Evolutionary conservation across 1,284 basidiomycete genomes (phyloP), one percentile per base, ranked within the genome.

Genomic region (Hypsizygus ulmarius): DNA sequence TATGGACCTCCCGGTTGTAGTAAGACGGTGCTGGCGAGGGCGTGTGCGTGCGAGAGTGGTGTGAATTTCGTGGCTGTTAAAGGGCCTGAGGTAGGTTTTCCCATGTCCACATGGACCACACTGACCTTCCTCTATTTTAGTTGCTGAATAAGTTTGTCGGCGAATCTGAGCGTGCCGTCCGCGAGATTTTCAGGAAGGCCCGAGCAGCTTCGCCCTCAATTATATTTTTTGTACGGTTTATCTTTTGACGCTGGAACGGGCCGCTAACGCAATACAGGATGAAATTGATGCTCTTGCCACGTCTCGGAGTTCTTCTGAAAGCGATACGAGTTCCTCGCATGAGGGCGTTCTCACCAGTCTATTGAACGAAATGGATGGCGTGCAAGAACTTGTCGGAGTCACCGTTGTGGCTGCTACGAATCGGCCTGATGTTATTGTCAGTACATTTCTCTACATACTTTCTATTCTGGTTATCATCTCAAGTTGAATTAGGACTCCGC

Each of bases 11-110:
- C 97, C 0, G 96, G 97, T 7, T 99, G 97, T 63, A 93, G 90
- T 62, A 99, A 99, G 72, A 99, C 97, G 0, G 75, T 99, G 38
- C 84, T 96, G 16, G 97, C 93, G 0, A 84, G 93, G 46, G 96
- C 97, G 0, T 86, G 96, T 58, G 97, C 97, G 2, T 90, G 85
- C 27, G 96, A 98, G 66, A 93, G 92, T 56, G 94, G 93, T 0
- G 82, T 98, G 53, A 99, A 99, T 67, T 99, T 98, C 63, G 80
- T 99, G 33, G 92, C 95, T n/a, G 91, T 99, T 49, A 97, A 97
- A 66, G 97, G 97, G 0, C 93, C 96, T 0, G 97, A 99, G 79
- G 92, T 90, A 48, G 49, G 61, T 27, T 18, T 35, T 43, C 27
- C 14, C 39, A 38, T 33, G 8, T 41, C 37, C 9, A 33, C 34